Evolutionary conservation across 2,329 filamentous ascomycete genomes (phyloP), one percentile per base, ranked within the genome.

Genomic region (Colletotrichum spinosum): DNA sequence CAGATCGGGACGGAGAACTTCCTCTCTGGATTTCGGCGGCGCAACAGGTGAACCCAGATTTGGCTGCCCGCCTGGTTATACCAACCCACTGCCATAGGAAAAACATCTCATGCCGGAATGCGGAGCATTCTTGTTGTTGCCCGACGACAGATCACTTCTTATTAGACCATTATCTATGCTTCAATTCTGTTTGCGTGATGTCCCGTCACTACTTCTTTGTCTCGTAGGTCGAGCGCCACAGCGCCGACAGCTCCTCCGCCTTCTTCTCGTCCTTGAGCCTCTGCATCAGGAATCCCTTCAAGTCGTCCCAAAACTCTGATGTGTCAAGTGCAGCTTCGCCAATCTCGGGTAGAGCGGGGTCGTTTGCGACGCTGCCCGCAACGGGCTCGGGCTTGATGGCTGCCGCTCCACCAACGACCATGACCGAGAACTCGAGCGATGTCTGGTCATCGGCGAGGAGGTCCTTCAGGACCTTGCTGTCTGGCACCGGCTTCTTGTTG

Each of bases 281-380:
- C 81, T 94, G 92, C 73, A 88, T 80, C 76, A 99, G 75, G 77
- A 95, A 98, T 0, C 87, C 91, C 74, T 89, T 88, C 68, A 99
- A 78, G 80, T 98, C 96, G 8, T 79, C 80, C 96, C 96, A 99
- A 75, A 99, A 99, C 60, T 86, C 89, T 7, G 90, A 87, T 11
- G 88, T 90, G 73, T 87, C 80, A 69, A 97, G 74, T 17, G 91
- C 84, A 35, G 86, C 86, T 58, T 79, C 79, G 78, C 67, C 46
- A 11, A 62, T 64, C 0, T 54, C 58, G 44, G 49, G 60, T 46
- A 60, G 56, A 5, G 52, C 52, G 45, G 63, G 37, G 34, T 55
- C 42, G 39, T 42, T 78, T 8, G 75, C 70, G 39, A 75, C 81
- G 53, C 79, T 76, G 9, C 62, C 72, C n/a, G 71, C 68, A 69